Conservation (phyloP, 805 yeast genomes). For the Saccharomyces jurei region DNA sequence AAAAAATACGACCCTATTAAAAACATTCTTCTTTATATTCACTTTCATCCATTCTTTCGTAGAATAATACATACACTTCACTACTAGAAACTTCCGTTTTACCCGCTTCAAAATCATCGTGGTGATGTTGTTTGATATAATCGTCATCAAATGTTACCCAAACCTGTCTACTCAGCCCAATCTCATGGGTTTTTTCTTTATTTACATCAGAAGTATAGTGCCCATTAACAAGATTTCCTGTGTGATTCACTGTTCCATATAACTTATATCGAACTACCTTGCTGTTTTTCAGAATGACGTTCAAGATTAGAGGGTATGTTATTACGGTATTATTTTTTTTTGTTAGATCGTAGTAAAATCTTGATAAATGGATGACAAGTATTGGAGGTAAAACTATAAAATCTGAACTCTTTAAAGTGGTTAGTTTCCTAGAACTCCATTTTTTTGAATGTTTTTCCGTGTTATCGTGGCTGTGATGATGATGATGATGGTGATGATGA, state of each 20-base stretch:
- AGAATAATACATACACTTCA: constrained; percentile 65
- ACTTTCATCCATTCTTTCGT: constrained; percentile 34
- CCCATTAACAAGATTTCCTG: constrained; percentile 63
- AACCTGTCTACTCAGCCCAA: constrained; percentile 32
- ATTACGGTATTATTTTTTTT: constrained; percentile 45
- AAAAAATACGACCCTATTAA: neutral
- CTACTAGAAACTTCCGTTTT: constrained; percentile 38
- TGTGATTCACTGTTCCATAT: constrained; percentile 60
- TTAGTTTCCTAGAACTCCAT: constrained; percentile 30
- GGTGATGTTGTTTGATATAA: constrained; percentile 37
- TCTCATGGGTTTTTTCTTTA: constrained; percentile 34
- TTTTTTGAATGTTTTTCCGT: constrained; percentile 24
- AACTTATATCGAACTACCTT: constrained; percentile 40
- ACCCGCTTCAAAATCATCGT: constrained; percentile 27
- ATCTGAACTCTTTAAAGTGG: constrained; percentile 58
- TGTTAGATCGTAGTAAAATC: constrained; percentile 55
- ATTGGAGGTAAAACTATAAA: constrained; percentile 76
- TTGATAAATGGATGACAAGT: constrained; percentile 73
- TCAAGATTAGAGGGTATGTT: constrained; percentile 47
- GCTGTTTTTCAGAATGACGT: constrained; percentile 36
- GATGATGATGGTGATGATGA: constrained; percentile 44
- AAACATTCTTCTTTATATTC: neutral
- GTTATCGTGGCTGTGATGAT: constrained; percentile 1
- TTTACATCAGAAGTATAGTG: constrained; percentile 67
- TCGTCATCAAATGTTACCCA: constrained; percentile 81